Base-by-base conservation (phyloP, 768 basidiomycete genomes). In the Phallus indusiatus region DNA sequence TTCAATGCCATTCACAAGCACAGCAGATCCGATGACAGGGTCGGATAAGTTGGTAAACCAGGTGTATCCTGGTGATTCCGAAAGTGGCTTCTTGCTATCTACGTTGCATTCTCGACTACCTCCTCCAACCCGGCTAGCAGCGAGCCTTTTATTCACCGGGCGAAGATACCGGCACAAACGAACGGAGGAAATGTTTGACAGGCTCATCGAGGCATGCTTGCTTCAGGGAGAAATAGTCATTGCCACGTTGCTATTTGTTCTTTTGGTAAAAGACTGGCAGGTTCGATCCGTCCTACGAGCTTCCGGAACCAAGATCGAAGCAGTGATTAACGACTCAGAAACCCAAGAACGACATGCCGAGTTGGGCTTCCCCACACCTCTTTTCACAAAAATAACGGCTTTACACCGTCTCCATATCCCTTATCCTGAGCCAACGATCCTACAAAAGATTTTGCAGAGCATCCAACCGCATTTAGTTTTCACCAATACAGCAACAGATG, bases 151-250 rank as follows among this genome's bases (percentile, higher is more conserved):
- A 22, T 64, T 72, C 47, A 69, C 73, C 3, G 85, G 85, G 0
- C 76, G 80, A n/a, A 68, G 75, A 47, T 76, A 78, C 48, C 75
- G 81, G 28, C 80, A 81, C 54, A 72, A 76, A 33, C 78, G 84
- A 48, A 80, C 81, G 1, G 70, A 78, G n/a, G 72, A 74, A 33
- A 81, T 88, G 75, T 88, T 83, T 66, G 76, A 78, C 54, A 74
- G 75, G 1, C 69, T 89, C 53, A 75, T 90, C 62, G 73, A 78
- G 3, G 77, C 84, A 9, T 86, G 84, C 58, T 73, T 92, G 18
- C 67, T 89, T 42, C 88, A 91, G 53, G 87, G 88, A 22, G 90
- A 92, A 67, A 82, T 92, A 53, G 77, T 91, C 46, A 75, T 87
- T n/a, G 88, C 81, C 0, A 84, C 85, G 1, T 70, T 90, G 24